These are phyloP conservation scores for Zalerion maritima DNA, from an alignment of 495 filamentous ascomycete genomes.

Conservation along the genomic window DNA sequence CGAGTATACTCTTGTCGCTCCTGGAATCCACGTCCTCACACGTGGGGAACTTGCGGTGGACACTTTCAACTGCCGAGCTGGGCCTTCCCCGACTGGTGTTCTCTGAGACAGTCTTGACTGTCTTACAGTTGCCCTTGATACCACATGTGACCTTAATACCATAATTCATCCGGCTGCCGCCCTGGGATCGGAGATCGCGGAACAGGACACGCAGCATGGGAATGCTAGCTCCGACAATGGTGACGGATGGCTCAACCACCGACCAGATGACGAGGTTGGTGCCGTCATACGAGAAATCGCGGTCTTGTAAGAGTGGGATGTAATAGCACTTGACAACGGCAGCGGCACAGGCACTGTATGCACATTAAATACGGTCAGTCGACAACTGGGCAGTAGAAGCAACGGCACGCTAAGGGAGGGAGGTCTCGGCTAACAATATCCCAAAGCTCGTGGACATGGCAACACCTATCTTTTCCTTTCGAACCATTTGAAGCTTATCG, in stretches of 20 bases:
- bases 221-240: conserved; percentile 1
- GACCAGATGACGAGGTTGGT: conserved; percentile 1
- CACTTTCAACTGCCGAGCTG: conserved; percentile 8
- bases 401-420: too few relatives aligned
- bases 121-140: conserved; percentile 2
- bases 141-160: conserved; percentile 3
- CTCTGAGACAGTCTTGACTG: neutral
- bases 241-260: conserved; percentile 1
- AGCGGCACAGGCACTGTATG: too few relatives aligned
- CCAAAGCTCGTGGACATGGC: conserved; percentile 25
- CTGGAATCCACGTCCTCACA: conserved; percentile 8
- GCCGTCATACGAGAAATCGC: too few relatives aligned
- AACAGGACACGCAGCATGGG: conserved; percentile 16
- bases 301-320: too few relatives aligned
- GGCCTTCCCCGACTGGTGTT: conserved; percentile 7
- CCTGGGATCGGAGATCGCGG: conserved; percentile 12
- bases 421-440: conserved; percentile 22
- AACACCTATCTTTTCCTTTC: conserved; percentile 20
- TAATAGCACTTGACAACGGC: too few relatives aligned
- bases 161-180: conserved; percentile 10
- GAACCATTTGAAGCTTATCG: conserved; percentile 20
- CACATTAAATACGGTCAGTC: too few relatives aligned
- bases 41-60: conserved; percentile 6
- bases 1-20: conserved; percentile 15
- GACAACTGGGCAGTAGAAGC: too few relatives aligned